Base-by-base conservation (phyloP, 192 early-diverging fungal species). In the Chytriomyces hyalinus region DNA sequence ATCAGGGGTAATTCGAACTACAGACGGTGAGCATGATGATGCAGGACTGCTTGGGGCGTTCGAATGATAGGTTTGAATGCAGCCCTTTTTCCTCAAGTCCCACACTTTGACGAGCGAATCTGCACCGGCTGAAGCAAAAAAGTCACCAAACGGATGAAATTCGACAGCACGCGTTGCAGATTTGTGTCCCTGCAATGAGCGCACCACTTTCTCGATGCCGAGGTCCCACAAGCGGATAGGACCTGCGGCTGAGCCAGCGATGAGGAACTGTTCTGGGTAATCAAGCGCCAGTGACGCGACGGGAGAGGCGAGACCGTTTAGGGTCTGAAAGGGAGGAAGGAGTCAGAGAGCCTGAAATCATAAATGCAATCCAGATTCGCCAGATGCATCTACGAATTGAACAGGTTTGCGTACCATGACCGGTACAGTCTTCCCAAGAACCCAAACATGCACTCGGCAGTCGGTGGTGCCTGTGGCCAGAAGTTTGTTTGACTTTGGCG, bases 81-180 rank as follows among this genome's bases (percentile, higher is more conserved):
- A 90, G 1, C 86, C 87, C 75, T 87, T 90, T 43, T 88, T 76
- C 59, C 86, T 62, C 11, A 91, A 84, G 70, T 91, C 90, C 90
- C 90, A 91, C 4, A 91, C 83, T 71, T 90, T 91, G 8, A 89
- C 80, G 0, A 85, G 70, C 22, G 65, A 62, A 66, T 91, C 90
- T 9, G 57, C 46, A 2, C 89, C 90, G 17, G 87, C 89, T 4
- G 87, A 89, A 2, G 89, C 89, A 76, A 91, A 91, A 68, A 91
- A 91, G 44, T 91, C 90, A 24, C 90, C 90, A 79, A 89, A 91
- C 0, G 90, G 90, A 79, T 91, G 90, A 80, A 88, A 91, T 71
- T 91, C 87, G 60, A 90, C 80, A 61, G 75, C 70, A 20, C 53
- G 53, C 26, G 71, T 78, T n/a, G 43, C 62, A 6, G 79, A 45